phyloP scores from a whole-genome alignment of 768 basidiomycete genomes.

The Hydnomerulius pinastri region DNA sequence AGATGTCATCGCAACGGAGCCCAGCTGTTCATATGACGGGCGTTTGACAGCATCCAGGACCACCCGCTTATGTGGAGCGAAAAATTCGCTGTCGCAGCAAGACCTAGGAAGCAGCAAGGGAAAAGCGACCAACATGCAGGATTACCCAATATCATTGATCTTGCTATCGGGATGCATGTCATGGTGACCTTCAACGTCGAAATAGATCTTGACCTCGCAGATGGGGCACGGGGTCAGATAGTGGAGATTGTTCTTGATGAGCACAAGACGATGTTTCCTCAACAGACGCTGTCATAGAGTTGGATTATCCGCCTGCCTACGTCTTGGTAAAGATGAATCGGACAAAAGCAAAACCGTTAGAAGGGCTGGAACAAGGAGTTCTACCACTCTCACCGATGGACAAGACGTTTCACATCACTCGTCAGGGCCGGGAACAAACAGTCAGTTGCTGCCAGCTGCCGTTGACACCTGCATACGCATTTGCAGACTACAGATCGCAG shows the following conservation, averaged over 20 bases:
- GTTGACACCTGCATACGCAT: conserved; percentile 40
- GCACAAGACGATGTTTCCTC: conserved; percentile 15
- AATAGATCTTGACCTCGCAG: conserved; percentile 42
- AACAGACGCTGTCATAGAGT: conserved; percentile 10
- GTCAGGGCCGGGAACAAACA: conserved; percentile 14
- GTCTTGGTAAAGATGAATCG: conserved; percentile 28
- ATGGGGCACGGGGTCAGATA: conserved; percentile 37
- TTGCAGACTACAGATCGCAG: conserved; percentile 44
- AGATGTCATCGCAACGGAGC: conserved; percentile 32
- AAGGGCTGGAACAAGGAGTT: not conserved
- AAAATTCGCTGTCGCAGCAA: conserved; percentile 8
- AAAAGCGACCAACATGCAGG: not conserved
- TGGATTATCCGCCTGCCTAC: conserved; percentile 31
- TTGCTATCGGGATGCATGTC: conserved; percentile 10
- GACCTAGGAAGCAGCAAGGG: not conserved
- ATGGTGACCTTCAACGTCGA: conserved; percentile 32
- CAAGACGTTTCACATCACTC: conserved; percentile 31
- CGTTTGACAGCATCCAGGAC: conserved; percentile 30
- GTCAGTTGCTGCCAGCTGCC: conserved; percentile 25
- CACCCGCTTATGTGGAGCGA: conserved; percentile 9
- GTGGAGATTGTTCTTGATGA: conserved; percentile 35
- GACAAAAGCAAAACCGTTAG: not conserved
- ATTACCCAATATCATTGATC: conserved; percentile 22
- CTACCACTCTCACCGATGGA: not conserved
- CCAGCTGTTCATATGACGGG: conserved; percentile 26